These are phyloP conservation scores for Maudiozyma turicensis DNA, from an alignment of 805 yeast genomes.

Conservation along the genomic window DNA sequence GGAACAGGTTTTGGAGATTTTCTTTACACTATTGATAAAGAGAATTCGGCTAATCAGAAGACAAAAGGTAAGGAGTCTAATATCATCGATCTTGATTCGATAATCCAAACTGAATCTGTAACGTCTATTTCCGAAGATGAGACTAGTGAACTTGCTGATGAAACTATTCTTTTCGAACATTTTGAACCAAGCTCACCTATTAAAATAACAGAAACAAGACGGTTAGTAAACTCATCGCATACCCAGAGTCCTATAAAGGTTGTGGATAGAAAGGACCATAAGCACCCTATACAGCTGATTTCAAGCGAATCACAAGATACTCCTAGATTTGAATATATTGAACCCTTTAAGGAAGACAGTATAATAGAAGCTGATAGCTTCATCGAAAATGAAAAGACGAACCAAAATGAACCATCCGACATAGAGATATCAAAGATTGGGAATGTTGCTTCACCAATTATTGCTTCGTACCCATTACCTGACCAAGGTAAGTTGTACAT, in stretches of 20 bases:
- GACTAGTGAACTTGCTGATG: not conserved
- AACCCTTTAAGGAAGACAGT: not conserved
- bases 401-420: too few species aligned
- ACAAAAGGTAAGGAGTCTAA: not conserved
- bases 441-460: not conserved
- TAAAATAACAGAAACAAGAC: not conserved
- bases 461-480: not conserved
- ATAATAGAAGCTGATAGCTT: not conserved
- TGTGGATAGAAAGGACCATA: not conserved
- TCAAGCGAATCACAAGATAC: not conserved
- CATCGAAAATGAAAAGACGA: not conserved
- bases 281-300: not conserved
- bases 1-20: slow-evolving; percentile 11
- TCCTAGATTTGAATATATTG: not conserved
- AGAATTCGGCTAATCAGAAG: not conserved
- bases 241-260: not conserved
- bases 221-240: not conserved
- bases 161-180: not conserved
- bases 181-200: not conserved
- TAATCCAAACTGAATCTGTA: not conserved
- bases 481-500: slow-evolving; percentile 44
- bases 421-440: not conserved
- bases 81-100: not conserved
- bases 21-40: slow-evolving; percentile 10
- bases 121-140: not conserved